Conservation (phyloP, 805 yeast genomes). For the Nakazawaea ishiwadae region DNA sequence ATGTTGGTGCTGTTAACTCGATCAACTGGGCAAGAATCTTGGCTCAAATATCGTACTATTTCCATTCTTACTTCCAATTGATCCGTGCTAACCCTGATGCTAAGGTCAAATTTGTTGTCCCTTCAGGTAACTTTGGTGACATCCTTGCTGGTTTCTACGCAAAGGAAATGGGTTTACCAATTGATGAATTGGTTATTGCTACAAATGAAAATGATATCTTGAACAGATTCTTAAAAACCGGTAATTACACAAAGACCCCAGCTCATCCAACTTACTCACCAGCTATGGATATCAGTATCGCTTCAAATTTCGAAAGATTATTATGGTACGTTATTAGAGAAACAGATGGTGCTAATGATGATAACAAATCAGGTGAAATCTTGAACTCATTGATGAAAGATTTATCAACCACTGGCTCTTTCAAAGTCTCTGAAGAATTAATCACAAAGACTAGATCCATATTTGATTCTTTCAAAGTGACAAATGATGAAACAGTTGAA, state of each 20-base stretch:
- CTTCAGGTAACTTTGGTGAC: constrained; percentile 98
- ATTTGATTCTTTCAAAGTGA: constrained; percentile 76
- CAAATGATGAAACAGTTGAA: constrained; percentile 69
- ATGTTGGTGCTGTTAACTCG: constrained; percentile 96
- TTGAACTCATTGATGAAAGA: constrained; percentile 74
- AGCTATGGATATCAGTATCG: constrained; percentile 96
- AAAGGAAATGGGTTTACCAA: constrained; percentile 90
- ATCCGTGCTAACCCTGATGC: constrained; percentile 29
- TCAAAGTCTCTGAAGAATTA: constrained; percentile 62
- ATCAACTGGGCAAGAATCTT: constrained; percentile 99
- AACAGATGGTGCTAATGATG: constrained; percentile 52
- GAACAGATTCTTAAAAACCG: constrained; percentile 86
- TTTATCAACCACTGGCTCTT: constrained; percentile 72
- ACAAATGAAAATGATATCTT: constrained; percentile 95
- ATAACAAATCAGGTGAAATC: constrained; percentile 66
- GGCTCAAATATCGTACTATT: constrained; percentile 97
- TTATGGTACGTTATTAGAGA: constrained; percentile 90
- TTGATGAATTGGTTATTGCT: constrained; percentile 82
- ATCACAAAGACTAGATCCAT: constrained; percentile 61
- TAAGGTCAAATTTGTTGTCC: constrained; percentile 82
- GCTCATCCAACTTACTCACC: constrained; percentile 93
- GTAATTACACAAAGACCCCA: constrained; percentile 71
- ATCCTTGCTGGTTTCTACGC: constrained; percentile 96
- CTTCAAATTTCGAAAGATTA: constrained; percentile 94
- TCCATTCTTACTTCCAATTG: constrained; percentile 82